Conservation (phyloP, 2,329 filamentous ascomycete species). For the Botrytis tulipae region DNA sequence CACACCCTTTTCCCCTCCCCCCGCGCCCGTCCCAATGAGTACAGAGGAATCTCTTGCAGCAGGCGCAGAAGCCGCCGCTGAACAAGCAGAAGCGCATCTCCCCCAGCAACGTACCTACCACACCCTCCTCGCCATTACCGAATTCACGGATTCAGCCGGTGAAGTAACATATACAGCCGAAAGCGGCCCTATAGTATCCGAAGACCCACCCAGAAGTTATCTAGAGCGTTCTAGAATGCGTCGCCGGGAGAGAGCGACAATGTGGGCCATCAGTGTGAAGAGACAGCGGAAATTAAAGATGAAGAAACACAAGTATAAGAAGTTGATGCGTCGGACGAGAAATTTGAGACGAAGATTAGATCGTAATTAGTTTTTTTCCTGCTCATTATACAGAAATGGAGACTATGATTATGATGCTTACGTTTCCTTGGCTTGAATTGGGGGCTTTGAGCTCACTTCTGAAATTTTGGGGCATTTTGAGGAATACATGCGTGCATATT, state of each 20-base stretch:
- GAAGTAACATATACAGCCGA: conserved; percentile 60
- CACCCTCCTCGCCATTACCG: conserved; percentile 65
- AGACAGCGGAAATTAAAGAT: conserved; percentile 94
- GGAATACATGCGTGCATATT: conserved; percentile 4
- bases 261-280: conserved; percentile 87
- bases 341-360: conserved; percentile 73
- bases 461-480: not conserved
- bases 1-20: conserved; percentile 81
- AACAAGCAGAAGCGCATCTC: conserved; percentile 39
- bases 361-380: conserved; percentile 36
- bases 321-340: conserved; percentile 89
- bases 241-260: conserved; percentile 49
- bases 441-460: not conserved
- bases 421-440: not conserved
- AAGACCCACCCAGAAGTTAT: conserved; percentile 51
- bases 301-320: conserved; percentile 99
- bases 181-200: conserved; percentile 56
- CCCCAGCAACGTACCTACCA: conserved; percentile 58
- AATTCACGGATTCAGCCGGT: conserved; percentile 59
- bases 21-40: conserved; percentile 64
- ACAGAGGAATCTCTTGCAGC: conserved; percentile 40
- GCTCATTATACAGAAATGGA: not conserved
- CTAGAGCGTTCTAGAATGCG: conserved; percentile 68
- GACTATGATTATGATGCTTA: not conserved
- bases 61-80: conserved; percentile 40